Base-by-base conservation (phyloP, 495 filamentous ascomycete genomes). In the Astrothelium macrocarpum region DNA sequence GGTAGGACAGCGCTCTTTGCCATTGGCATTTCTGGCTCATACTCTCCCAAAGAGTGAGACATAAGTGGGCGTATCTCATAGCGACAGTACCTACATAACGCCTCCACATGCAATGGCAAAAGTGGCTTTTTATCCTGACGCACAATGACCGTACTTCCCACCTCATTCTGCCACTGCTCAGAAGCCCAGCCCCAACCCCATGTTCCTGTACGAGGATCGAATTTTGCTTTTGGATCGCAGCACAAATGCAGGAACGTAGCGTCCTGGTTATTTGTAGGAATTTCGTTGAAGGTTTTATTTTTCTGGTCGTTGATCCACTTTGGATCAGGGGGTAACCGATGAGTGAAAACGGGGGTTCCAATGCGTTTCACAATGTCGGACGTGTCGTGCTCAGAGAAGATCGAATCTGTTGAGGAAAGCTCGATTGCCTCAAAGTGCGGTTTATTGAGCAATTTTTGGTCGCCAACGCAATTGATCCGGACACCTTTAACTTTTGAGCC, bases 401-500 rank as follows among this genome's bases (percentile, higher is more conserved):
- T 31, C 11, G 53, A 20, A 46, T 64, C 59, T 4, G 58, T 0
- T 11, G 32, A 11, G 25, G 69, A 36, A 32, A 75, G 32, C 16
- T 74, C 64, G 23, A 73, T 60, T 25, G 67, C 64, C 59, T 74
- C 70, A 32, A 73, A 76, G 16, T 65, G 59, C n/a, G 68, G 23
- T 64, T 64, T 42, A 16, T 42, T 42, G n/a, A 53, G 53, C 10
- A 67, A 59, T 45, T 64, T 65, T 49, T 65, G 62, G 60, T 76
- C 74, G 29, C 74, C 71, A 20, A 65, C 4, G 59, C 74, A 77
- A 43, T 72, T 75, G 64, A 75, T 73, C 56, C 65, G 70, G 3
- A 76, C 71, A 31, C 70, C 74, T 42, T 63, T 67, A 18, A 71
- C 42, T 28, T 59, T 63, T 31, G 59, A 58, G 5, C 18, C 46